These are phyloP conservation scores for Ambrosiella cleistominuta DNA, from an alignment of 2,329 filamentous ascomycete species.

Conservation along the genomic window DNA sequence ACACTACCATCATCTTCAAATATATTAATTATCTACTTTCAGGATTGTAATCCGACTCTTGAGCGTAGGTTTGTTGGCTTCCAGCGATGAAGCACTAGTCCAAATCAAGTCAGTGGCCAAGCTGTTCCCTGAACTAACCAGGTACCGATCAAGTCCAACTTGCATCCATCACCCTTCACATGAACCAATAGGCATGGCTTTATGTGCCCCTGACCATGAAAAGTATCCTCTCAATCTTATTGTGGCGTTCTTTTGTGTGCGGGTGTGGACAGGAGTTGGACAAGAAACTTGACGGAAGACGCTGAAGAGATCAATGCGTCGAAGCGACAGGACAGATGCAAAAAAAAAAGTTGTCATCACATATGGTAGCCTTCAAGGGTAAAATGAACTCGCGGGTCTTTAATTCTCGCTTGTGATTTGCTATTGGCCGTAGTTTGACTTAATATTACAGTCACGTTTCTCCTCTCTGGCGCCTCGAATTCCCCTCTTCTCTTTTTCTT, in stretches of 20 bases:
- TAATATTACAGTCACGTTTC: background rate
- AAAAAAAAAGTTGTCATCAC: background rate
- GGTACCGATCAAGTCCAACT: slow-evolving; percentile 1
- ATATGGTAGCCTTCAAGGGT: background rate
- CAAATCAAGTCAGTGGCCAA: slow-evolving; percentile 1
- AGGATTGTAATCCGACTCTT: background rate
- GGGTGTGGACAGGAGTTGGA: background rate
- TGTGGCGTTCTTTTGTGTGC: background rate
- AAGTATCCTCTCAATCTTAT: slow-evolving; percentile 1
- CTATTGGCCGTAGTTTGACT: background rate
- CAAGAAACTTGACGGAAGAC: background rate
- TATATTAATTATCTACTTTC: background rate
- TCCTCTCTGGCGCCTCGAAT: background rate
- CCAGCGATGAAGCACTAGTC: slow-evolving; percentile 1
- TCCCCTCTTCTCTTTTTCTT: slow-evolving; percentile 1
- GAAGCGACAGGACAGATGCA: background rate
- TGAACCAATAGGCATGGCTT: background rate
- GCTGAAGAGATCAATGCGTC: background rate
- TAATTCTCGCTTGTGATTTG: background rate
- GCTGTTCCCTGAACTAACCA: slow-evolving; percentile 4
- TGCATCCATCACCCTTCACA: background rate
- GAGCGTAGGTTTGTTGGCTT: background rate
- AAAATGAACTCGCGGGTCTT: background rate
- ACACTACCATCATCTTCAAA: background rate
- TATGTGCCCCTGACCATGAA: slow-evolving; percentile 5